A percentile compares a stretch with the other conserved stretches of the same genome.
Evolutionary conservation across 148 eudicot species (phyloP).

Genomic region (Vaccinium corymbosum): DNA sequence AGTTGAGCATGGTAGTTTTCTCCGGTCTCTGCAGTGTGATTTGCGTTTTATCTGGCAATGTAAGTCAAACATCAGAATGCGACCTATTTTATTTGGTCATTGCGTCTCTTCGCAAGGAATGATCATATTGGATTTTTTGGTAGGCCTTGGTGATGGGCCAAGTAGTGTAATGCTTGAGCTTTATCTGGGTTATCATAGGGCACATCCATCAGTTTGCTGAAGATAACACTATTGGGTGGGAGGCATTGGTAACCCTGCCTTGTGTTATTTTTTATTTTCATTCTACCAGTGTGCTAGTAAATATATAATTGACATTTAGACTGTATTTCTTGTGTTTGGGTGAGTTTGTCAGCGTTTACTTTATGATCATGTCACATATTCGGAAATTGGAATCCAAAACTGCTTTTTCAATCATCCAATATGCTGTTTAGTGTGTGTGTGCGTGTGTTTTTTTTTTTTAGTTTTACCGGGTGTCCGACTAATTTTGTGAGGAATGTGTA

Average conservation of each 20-base stretch:
- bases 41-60: neutral
- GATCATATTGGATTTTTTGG: neutral
- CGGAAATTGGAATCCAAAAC: neutral
- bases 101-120: neutral
- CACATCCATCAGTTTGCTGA: neutral
- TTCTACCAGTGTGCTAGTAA: neutral
- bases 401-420: neutral
- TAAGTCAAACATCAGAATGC: neutral
- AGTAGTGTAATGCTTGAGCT: neutral
- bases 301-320: neutral
- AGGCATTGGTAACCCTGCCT: neutral
- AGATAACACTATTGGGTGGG: neutral
- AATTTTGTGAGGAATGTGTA: neutral
- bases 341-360: neutral
- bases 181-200: neutral
- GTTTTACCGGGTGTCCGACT: neutral
- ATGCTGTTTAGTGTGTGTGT: neutral
- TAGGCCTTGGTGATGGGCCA: neutral
- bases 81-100: neutral
- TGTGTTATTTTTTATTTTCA: neutral
- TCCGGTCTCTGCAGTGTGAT: neutral
- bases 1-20: neutral
- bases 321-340: neutral
- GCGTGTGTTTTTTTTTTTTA: constrained; percentile 6
- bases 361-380: neutral